phyloP scores from a whole-genome alignment of 805 yeast genomes.

The Clavispora fructus region DNA sequence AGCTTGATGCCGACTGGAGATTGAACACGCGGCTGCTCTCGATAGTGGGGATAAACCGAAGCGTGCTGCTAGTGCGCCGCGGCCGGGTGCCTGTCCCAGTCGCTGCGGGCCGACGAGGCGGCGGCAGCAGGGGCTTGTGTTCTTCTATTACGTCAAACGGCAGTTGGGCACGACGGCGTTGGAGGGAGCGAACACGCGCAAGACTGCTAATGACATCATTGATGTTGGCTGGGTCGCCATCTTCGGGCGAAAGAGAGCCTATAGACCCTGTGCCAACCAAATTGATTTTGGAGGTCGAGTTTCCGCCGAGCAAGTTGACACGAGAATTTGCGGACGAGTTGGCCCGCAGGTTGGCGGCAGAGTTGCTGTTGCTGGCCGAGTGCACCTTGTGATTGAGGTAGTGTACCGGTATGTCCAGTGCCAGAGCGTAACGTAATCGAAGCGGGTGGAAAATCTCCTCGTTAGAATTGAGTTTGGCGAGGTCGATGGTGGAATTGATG shows the following conservation, averaged over 20 bases:
- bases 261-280: neutral
- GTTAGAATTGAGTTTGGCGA: slow-evolving; percentile 28
- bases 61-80: neutral
- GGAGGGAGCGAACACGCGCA: slow-evolving; percentile 14
- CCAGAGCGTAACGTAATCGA: slow-evolving; percentile 32
- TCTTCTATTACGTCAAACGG: slow-evolving; percentile 1
- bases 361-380: slow-evolving; percentile 26
- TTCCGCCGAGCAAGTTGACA: neutral
- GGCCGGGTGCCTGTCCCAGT: neutral
- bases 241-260: slow-evolving; percentile 14
- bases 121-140: slow-evolving; percentile 4
- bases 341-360: slow-evolving; percentile 12
- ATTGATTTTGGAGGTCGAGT: neutral
- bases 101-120: slow-evolving; percentile 7
- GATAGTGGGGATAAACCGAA: neutral
- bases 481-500: slow-evolving; percentile 36
- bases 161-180: slow-evolving; percentile 12
- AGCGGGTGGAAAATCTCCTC: slow-evolving; percentile 36
- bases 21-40: neutral
- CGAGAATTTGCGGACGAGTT: slow-evolving; percentile 10
- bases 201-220: slow-evolving; percentile 13
- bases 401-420: slow-evolving; percentile 36
- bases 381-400: slow-evolving; percentile 35
- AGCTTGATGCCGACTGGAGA: neutral
- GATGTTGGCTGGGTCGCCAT: slow-evolving; percentile 9